Percentiles rank a stretch among this genome's conserved stretches.
Evolutionary conservation across 23 red algal genomes (phyloP).

Genomic region (Agarophyton chilense): DNA sequence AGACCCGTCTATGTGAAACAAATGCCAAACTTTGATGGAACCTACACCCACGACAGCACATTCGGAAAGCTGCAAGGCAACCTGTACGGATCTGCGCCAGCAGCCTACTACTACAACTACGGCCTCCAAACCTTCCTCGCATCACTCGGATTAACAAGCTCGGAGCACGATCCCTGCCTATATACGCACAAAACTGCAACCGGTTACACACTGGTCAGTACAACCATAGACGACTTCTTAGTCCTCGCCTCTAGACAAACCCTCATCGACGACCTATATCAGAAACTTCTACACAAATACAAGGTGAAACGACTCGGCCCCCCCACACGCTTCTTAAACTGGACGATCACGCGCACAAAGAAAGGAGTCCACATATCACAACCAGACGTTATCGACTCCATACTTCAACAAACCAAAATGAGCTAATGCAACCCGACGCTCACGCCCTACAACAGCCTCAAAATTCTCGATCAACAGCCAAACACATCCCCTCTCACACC

Average conservation of each 20-base stretch:
- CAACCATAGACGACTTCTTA: neutral
- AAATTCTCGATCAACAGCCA: neutral
- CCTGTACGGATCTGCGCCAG: slow-evolving; percentile 13
- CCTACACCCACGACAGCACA: neutral
- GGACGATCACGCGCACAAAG: neutral
- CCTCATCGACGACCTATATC: neutral
- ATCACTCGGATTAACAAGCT: neutral
- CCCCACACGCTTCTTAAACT: neutral
- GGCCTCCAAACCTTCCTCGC: neutral
- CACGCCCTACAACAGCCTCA: neutral
- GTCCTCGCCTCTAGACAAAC: neutral
- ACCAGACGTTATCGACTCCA: neutral
- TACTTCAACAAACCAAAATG: neutral
- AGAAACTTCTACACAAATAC: neutral
- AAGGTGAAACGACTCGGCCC: slow-evolving; percentile 1
- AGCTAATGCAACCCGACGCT: neutral
- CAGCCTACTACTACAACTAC: neutral
- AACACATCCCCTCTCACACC: neutral
- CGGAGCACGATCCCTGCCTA: slow-evolving; percentile 7
- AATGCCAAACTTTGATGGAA: neutral
- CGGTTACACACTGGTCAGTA: neutral
- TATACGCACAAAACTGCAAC: neutral
- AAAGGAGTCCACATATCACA: neutral
- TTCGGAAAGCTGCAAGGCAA: neutral
- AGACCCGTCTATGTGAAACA: neutral